A percentile compares a stretch with the other conserved stretches of the same genome.
Conservation (phyloP, 441 rosid genomes). For the Arabidopsis hybrid region DNA sequence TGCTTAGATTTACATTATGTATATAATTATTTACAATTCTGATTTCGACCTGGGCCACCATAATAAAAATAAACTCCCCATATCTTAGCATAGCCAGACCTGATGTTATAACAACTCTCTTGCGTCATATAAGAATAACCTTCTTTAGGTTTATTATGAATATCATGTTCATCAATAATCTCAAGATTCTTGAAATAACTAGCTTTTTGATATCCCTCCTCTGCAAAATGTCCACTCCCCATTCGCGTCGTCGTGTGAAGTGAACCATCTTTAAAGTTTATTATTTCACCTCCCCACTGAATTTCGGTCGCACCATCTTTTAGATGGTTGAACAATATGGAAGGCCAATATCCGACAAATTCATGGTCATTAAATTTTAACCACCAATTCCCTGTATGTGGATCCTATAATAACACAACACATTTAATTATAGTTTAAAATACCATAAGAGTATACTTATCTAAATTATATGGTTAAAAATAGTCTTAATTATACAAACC, state of each 20-base stretch:
- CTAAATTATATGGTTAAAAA: neutral
- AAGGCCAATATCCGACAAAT: slow-evolving; percentile 21
- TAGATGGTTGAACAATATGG: neutral
- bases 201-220: slow-evolving; percentile 1
- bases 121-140: neutral
- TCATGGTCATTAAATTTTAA: neutral
- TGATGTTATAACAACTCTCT: neutral
- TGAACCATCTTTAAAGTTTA: neutral
- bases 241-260: slow-evolving; percentile 15
- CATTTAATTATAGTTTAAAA: neutral
- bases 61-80: neutral
- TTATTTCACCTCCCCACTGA: slow-evolving; percentile 30
- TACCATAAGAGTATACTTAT: neutral
- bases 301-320: neutral
- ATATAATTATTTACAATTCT: neutral
- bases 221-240: slow-evolving; percentile 31
- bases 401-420: slow-evolving; percentile 6
- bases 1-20: neutral
- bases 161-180: neutral
- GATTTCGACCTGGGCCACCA: neutral
- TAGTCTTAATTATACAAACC: neutral
- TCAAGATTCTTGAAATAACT: slow-evolving; percentile 10
- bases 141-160: neutral
- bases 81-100: neutral
- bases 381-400: slow-evolving; percentile 19